Base-by-base conservation (phyloP, 139 green algal species). In the Chlorella sp. region DNA sequence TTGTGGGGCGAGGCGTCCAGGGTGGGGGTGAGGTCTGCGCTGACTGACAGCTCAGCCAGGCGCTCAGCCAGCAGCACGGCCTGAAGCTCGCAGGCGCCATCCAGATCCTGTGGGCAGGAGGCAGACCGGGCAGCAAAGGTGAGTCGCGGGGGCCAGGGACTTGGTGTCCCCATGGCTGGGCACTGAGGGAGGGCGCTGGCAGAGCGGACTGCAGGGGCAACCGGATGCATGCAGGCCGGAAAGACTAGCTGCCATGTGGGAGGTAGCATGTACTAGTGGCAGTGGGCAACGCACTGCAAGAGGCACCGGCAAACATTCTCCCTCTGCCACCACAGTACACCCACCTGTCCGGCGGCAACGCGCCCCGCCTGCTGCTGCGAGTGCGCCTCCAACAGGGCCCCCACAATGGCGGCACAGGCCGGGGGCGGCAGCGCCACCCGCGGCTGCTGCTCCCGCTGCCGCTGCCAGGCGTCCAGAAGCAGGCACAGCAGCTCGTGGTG, bases 381-480 rank as follows among this genome's bases (percentile, higher is more conserved):
- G 75, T 81, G 75, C 75, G 75, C 75, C n/a, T 37, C 75, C 34
- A 81, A 34, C 34, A 81, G 75, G 75, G 75, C 75, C 1, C n/a
- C 36, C 34, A 81, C 30, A 22, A 81, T 48, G 34, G 75, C 75
- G 36, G 30, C 30, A 34, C 75, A 42, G 1, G 36, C 30, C 18
- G 16, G n/a, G 7, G 75, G 16, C 75, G 37, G 75, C 75, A 32
- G 75, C 75, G 16, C 32, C 75, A 42, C 32, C 3, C 5, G 2
- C n/a, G 71, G n/a, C 71, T 79, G 34, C 34, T 48, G 75, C 75
- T 14, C 37, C 75, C 34, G 34, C 75, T 81, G 34, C 37, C 16
- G n/a, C 75, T 81, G 75, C 75, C 75, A 81, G 34, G 75, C 75
- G 37, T 81, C 75, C 34, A 81, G 75, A 34, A 81, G 75, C 75